Conservation (phyloP, 371 early-diverging fungal genomes). For the Fennellomyces sp. region DNA sequence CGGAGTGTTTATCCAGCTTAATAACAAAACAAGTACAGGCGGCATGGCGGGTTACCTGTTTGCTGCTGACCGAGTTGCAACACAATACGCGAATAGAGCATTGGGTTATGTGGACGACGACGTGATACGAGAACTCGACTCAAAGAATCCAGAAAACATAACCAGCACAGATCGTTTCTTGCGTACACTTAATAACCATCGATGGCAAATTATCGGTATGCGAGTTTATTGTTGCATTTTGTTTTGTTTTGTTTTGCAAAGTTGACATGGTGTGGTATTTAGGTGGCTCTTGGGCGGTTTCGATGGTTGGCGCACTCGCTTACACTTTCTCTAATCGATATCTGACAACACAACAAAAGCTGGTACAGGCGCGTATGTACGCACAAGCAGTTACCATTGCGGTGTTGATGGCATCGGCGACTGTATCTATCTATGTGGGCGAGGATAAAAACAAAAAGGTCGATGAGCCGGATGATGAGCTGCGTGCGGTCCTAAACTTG, state of each 20-base stretch:
- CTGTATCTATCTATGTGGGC: constrained; percentile 42
- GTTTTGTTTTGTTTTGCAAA: background rate
- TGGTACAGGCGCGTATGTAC: constrained; percentile 80
- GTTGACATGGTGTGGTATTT: no score
- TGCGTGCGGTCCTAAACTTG: constrained; percentile 41
- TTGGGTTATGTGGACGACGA: constrained; percentile 47
- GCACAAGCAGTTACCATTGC: constrained; percentile 51
- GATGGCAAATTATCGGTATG: constrained; percentile 55
- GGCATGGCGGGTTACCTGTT: constrained; percentile 46
- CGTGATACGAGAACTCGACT: constrained; percentile 11
- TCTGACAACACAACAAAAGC: constrained; percentile 69
- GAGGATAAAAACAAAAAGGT: constrained; percentile 28
- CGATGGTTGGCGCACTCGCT: constrained; percentile 70
- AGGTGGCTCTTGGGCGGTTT: constrained; percentile 71
- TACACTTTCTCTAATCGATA: constrained; percentile 69
- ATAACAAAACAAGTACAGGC: constrained; percentile 26
- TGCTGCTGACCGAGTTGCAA: constrained; percentile 35
- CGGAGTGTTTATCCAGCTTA: no score
- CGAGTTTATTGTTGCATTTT: background rate
- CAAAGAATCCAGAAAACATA: no score
- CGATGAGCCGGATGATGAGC: constrained; percentile 37
- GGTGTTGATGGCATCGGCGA: constrained; percentile 48
- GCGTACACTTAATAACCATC: constrained; percentile 42
- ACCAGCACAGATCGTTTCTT: constrained; percentile 25
- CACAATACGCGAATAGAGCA: constrained; percentile 29